Base-by-base conservation (phyloP, 2,329 filamentous ascomycete genomes). In the Colletotrichum sp. region DNA sequence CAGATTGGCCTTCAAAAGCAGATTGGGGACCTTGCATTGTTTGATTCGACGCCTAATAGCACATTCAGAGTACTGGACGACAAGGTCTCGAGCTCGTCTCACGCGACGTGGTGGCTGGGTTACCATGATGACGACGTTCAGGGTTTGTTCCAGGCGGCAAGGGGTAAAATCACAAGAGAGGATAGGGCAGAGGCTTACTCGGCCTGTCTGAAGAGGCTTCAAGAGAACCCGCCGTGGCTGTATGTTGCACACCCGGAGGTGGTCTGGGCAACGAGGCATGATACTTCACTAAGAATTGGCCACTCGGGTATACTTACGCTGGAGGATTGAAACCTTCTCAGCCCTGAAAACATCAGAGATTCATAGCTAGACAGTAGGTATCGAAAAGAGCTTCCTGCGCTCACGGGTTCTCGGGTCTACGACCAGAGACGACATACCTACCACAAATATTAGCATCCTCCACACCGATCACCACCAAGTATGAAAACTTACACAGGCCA, bases 401-500 rank as follows among this genome's bases (percentile, higher is more conserved):
- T 64, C 34, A 64, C 15, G 61, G n/a, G 36, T 13, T 27, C 22
- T 22, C 32, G 0, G 72, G 72, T n/a, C 71, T 75, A 1, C 72
- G 61, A 22, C 61, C 72, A 25, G 61, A 61, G 3, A 75, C 72
- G 15, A 75, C 72, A 13, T 75, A 75, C 18, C 70, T 73, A 10
- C 7, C 22, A 39, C 30, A 64, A 5, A 39, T 10, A 16, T 69
- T 28, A 22, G 34, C 43, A 13, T 52, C 10, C 43, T 52, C 43
- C 43, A 3, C 43, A 1, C 22, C 43, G 0, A 48, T 52, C 43
- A 1, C n/a, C 43, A 4, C 43, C n/a, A 52, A n/a, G 15, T 15
- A 61, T 2, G n/a, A 3, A 5, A 36, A 76, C 76, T 74, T 39
- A 77, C 76, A 77, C 70, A 22, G 76, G 73, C 73, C 69, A 81